Base-by-base conservation (phyloP, 495 filamentous ascomycete genomes). In the Neurospora tetrasperma region DNA sequence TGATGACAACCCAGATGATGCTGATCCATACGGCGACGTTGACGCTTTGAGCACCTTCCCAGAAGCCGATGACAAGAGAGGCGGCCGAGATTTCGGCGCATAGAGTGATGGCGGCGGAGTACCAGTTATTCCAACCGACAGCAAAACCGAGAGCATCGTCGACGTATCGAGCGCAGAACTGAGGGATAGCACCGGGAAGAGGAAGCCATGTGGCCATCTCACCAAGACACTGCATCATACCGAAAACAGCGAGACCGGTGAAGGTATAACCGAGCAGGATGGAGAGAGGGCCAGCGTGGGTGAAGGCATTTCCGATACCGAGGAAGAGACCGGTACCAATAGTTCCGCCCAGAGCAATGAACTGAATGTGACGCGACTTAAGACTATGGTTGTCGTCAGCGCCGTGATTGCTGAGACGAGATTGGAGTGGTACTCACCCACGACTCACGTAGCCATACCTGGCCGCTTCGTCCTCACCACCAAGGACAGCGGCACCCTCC, bases 141-240 rank as follows among this genome's bases (percentile, higher is more conserved):
- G 91, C 88, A 73, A 92, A 92, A n/a, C 91, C 91, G 76, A 93
- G 82, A 77, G 88, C 88, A 23, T 90, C 88, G 54, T 90, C 89
- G 71, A 92, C 88, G 72, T 91, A 89, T 70, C 90, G 88, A 69
- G 91, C 83, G 59, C 90, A 90, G 71, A 92, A 92, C 31, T 90
- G 76, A 5, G 83, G 82, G 31, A 86, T 79, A 8, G 82, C 82
- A 35, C 85, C 85, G 5, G 83, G 79, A 7, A 86, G 77, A 1
- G 89, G 86, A 48, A 91, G 85, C 83, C 88, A 90, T 71, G 89
- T 87, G 70, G 89, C 87, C 77, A 84, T 85, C 79, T 91, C 86
- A 70, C 88, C 88, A 68, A 84, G 80, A 62, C 81, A 74, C 35
- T 74, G 72, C 78, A 81, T 81, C 46, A 79, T 81, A 7, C 76